Evolutionary conservation across 768 basidiomycete genomes (phyloP), one percentile per base, ranked within the genome.

Genomic region (Mycena filopes): DNA sequence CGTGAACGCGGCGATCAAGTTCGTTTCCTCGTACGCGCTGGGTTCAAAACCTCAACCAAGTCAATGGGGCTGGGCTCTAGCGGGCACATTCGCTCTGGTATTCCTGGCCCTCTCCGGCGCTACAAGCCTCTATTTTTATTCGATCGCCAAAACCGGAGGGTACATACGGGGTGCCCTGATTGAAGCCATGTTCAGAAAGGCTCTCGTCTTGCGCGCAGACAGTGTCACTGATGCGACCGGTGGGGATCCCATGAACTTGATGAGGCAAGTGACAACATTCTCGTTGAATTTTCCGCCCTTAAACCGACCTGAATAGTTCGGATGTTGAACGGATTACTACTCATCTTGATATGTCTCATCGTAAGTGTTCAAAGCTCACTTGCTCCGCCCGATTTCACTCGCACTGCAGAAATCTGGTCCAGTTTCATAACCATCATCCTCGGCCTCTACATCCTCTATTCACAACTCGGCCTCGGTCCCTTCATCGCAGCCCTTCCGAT

Each of bases 241-340:
- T 21, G 65, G 60, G 1, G 60, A 66, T 62, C 65, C 65, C 21
- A 50, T 66, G 65, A 66, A 66, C 55, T 45, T 66, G 29, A 66
- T 66, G 47, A 66, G 64, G 64, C 55, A 45, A 26, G 33, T 25
- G 16, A 16, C 15, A 18, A 28, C 18, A 5, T 60, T 18, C 25
- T 29, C 15, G 6, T 25, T 26, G 1, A 23, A 40, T n/a, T 29
- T 21, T 25, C 41, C 16, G 0, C 21, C 9, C 40, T 23, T 25
- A 31, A 31, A 12, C 16, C 47, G 20, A n/a, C 18, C 21, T 21
- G 20, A 31, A 50, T 48, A 65, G 65, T 38, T 60, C 65, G 21
- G 65, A 66, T n/a, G 49, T 66, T 28, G 65, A 66, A 56, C 47
- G 65, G 41, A 66, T 66, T 18, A 66, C 65, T 11, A 60, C 65